phyloP scores from a whole-genome alignment of 1,284 basidiomycete species.

The Papiliotrema terrestris region DNA sequence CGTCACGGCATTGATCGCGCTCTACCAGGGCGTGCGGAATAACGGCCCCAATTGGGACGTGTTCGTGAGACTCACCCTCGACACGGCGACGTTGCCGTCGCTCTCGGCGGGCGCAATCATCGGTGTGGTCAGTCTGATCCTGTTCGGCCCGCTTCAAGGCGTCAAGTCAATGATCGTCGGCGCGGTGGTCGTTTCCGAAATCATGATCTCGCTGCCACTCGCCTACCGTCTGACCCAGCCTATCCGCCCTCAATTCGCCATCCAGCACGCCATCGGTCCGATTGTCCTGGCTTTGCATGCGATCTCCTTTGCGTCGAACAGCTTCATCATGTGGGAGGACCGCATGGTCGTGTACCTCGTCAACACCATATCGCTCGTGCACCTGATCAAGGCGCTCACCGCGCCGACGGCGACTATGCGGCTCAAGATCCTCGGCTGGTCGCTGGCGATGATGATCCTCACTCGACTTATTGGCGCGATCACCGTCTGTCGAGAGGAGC shows the following conservation, averaged over 20 bases:
- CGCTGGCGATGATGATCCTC: slow-evolving; percentile 63
- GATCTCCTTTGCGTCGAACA: slow-evolving; percentile 79
- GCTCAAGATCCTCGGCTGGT: slow-evolving; percentile 70
- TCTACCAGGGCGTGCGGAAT: slow-evolving; percentile 47
- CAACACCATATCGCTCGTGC: slow-evolving; percentile 57
- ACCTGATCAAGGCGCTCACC: slow-evolving; percentile 57
- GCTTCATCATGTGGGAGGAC: slow-evolving; percentile 96
- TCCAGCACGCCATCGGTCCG: slow-evolving; percentile 47
- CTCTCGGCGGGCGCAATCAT: slow-evolving; percentile 28
- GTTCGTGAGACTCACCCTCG: slow-evolving; percentile 40
- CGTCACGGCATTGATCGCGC: slow-evolving; percentile 36
- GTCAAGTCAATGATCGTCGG: slow-evolving; percentile 41
- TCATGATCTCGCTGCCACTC: slow-evolving; percentile 34
- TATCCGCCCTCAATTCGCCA: slow-evolving; percentile 10
- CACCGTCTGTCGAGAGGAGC: slow-evolving; percentile 92
- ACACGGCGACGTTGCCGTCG: slow-evolving; percentile 29
- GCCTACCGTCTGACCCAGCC: slow-evolving; percentile 19
- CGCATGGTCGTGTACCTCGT: slow-evolving; percentile 71
- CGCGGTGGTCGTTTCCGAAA: slow-evolving; percentile 34
- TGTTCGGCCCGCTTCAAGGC: slow-evolving; percentile 51
- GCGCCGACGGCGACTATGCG: slow-evolving; percentile 68
- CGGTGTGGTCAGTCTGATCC: slow-evolving; percentile 28
- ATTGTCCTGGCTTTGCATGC: slow-evolving; percentile 64
- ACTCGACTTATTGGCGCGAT: slow-evolving; percentile 69
- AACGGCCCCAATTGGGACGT: slow-evolving; percentile 41